Evolutionary conservation across 768 basidiomycete genomes (phyloP), one percentile per base, ranked within the genome.

Genomic region (Rhizopogon vinicolor): DNA sequence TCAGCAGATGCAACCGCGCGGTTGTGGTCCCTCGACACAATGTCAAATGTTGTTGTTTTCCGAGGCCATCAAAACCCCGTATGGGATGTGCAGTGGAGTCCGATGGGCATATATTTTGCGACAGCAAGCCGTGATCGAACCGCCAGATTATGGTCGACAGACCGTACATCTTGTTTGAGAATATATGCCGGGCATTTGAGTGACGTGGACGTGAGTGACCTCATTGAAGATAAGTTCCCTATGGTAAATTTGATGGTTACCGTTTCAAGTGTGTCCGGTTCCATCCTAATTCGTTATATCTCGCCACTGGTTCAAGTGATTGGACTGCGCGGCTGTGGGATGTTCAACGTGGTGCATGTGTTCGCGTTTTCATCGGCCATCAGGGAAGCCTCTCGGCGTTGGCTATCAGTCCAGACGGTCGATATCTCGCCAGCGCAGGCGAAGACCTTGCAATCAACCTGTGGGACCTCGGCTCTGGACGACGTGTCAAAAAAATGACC

Each of bases 21-120:
- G 12, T 72, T 99, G 18, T 99, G 97, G 97, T 96, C 93, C 5
- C 75, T 98, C 70, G 93, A 98, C 59, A 97, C 96, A 0, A 85
- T 93, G 80, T 83, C 90, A 14, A 97, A 97, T 63, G 74, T 98
- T 9, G 94, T 94, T 18, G 94, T 89, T 6, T 99, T 94, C 67
- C 82, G 93, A 35, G 96, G 97, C 0, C 97, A 99, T 63, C 88
- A 95, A 66, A 95, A 97, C 69, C 94, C 97, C 0, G 87, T 99
- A 0, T 99, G 97, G 97, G 97, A 98, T 63, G 94, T 96, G 12
- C 89, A 98, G 67, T 99, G 97, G 97, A 95, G 92, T 64, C 96
- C 97, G 9, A 86, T 93, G 78, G 95, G 97, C 4, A 84, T 95
- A n/a, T 98, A 99, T 73, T 99, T 99, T 69, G 96, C 97, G 7